Evolutionary conservation across 495 filamentous ascomycete genomes (phyloP).

Genomic region (Pseudevernia furfuracea): DNA sequence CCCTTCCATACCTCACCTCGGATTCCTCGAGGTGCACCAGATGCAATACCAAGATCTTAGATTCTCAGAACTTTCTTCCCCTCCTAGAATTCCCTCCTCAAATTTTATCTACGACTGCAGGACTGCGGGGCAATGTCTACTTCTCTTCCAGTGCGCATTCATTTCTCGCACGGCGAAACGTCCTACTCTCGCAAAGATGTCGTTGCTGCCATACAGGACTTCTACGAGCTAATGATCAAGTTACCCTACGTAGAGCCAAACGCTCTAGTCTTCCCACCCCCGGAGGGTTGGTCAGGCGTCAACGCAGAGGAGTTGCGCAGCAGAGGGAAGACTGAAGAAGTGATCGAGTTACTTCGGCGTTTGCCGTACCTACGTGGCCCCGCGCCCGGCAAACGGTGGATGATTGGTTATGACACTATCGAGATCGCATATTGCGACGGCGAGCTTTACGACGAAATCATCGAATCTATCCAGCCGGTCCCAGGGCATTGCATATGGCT

Average conservation of each 20-base stretch:
- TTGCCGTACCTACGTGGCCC: background rate
- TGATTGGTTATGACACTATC: constrained; percentile 15
- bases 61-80: no score
- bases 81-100: no score
- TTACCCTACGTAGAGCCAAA: constrained; percentile 19
- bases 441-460: constrained; percentile 11
- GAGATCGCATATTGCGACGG: constrained; percentile 20
- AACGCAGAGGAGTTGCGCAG: constrained; percentile 14
- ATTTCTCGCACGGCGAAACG: no score
- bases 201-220: constrained; percentile 1
- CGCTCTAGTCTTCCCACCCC: constrained; percentile 14
- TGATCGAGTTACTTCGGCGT: constrained; percentile 18
- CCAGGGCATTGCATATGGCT: constrained; percentile 23
- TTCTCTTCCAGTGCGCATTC: no score
- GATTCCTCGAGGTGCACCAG: no score
- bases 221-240: constrained; percentile 6
- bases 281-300: constrained; percentile 18
- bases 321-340: constrained; percentile 22
- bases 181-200: background rate
- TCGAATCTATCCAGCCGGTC: constrained; percentile 15
- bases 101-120: no score
- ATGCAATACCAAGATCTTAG: no score
- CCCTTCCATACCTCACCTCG: no score
- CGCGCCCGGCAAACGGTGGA: background rate
- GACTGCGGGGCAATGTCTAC: no score